Base-by-base conservation (phyloP, 2,329 filamentous ascomycete genomes). In the Monosporascus sp. region DNA sequence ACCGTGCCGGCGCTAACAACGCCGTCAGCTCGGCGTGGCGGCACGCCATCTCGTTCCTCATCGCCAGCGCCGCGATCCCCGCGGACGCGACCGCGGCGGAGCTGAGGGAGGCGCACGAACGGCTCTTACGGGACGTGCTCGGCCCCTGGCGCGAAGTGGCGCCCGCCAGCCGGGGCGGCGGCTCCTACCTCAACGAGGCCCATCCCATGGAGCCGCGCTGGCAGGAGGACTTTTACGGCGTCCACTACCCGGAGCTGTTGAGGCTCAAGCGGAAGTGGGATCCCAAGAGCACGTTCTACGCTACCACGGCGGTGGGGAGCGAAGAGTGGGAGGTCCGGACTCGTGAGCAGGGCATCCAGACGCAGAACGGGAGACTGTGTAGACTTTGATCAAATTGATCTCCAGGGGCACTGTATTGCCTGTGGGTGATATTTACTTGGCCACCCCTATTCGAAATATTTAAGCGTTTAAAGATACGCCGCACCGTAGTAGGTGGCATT, bases 181-280 rank as follows among this genome's bases (percentile, higher is more conserved):
- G 69, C 6, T 50, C 62, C 3, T 72, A 72, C 52, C 54, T 70
- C 61, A 74, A 73, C 52, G 73, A 77, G 63, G 71, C 66, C 0
- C 67, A 73, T 57, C 69, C 68, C 18, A 57, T 61, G n/a, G 58
- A 70, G 38, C 59, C 59, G 2, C 52, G 65, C 37, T 72, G 61
- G 57, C 58, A 69, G 57, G 49, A 62, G 8, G 55, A 50, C 5
- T 72, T 70, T 52, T 73, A 63, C 53, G 72, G 71, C 8, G 52
- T 46, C 1, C 70, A 70, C 44, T 72, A 73, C 50, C 45, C 49
- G 2, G 49, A 53, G 3, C 55, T 73, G 39, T 18, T 64, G 20
- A 41, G 20, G 0, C 63, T 78, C 35, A 78, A 78, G 67, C 56
- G 66, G 17, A 68, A 62, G 43, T 75, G 70, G 57, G 76, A 75